Evolutionary conservation across 2,329 filamentous ascomycete species (phyloP), one percentile per base, ranked within the genome.

Genomic region (Aspergillus fijiensis): DNA sequence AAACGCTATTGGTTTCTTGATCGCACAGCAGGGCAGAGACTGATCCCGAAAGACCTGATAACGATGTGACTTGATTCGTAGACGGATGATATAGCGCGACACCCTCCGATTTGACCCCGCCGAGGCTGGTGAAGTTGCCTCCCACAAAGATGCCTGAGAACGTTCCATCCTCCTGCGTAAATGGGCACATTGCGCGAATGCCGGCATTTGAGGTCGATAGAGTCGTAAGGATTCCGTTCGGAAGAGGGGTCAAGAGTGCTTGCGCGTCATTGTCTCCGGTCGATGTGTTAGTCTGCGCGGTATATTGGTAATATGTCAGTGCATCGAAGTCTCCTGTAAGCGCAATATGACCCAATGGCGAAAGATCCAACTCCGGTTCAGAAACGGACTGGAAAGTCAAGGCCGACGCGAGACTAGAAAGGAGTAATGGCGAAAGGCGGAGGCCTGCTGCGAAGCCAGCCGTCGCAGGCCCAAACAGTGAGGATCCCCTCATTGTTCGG

Each of bases 51-150:
- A 99, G 81, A 50, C 93, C 94, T n/a, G 85, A 77, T 45, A 97
- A 77, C n/a, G 92, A 83, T 1, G 86, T 89, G 53, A 97, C 82
- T 42, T 84, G 76, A 49, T 86, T 86, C 4, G 87, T 89, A 64
- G 86, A 85, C 3, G 90, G 86, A 73, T 97, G 86, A 78, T 93
- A 92, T 51, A 96, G 75, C 25, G 93, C 95, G 59, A 96, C 86
- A 49, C 90, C 91, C 56, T 87, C 87, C 2, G 92, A 91, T 70
- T 90, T 80, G 59, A 89, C 83, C 60, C 87, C 87, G 60, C 88
- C 91, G 63, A 99, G 79, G 74, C 91, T 96, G 33, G 95, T 98
- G 74, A 99, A 99, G 79, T 98, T 98, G 51, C 95, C 95, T 58
- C 90, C 95, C 16, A 99, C 84, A 51, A 98, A 85, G 29, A 98